Evolutionary conservation across 1,284 basidiomycete species (phyloP).

Genomic region (Malassezia equina): DNA sequence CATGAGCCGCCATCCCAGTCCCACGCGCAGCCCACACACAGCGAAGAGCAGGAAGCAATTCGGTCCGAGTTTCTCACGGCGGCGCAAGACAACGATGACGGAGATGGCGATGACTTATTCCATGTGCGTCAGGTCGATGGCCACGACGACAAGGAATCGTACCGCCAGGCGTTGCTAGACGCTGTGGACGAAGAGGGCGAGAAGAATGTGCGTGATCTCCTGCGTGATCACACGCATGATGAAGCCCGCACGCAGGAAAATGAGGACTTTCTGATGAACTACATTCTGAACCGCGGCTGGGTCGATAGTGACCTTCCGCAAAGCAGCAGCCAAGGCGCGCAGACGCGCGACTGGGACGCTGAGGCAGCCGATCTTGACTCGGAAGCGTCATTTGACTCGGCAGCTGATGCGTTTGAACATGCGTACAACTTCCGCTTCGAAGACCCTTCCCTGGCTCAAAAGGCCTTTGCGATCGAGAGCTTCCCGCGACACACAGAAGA

Average conservation of each 20-base stretch:
- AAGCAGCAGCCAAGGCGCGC: background rate
- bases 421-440: conserved; percentile 48
- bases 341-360: conserved; percentile 37
- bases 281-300: conserved; percentile 46
- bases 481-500: conserved; percentile 37
- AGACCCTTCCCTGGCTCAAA: conserved; percentile 28
- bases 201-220: conserved; percentile 2
- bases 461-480: conserved; percentile 30
- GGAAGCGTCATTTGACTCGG: conserved; percentile 40
- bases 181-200: conserved; percentile 7
- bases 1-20: conserved; percentile 1
- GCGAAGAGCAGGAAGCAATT: conserved; percentile 15
- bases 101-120: conserved; percentile 9
- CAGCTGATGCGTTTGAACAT: conserved; percentile 43
- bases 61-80: conserved; percentile 16
- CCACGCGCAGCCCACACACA: conserved; percentile 1
- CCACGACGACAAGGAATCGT: background rate
- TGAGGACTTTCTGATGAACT: conserved; percentile 70
- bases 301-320: conserved; percentile 25
- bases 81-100: conserved; percentile 1
- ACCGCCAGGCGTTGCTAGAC: conserved; percentile 3
- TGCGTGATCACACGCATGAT: conserved; percentile 9
- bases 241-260: conserved; percentile 54
- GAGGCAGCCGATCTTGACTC: conserved; percentile 45
- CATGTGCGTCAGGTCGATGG: conserved; percentile 3